These are phyloP conservation scores for Daldinia childiae DNA, from an alignment of 495 filamentous ascomycete genomes.

Conservation along the genomic window DNA sequence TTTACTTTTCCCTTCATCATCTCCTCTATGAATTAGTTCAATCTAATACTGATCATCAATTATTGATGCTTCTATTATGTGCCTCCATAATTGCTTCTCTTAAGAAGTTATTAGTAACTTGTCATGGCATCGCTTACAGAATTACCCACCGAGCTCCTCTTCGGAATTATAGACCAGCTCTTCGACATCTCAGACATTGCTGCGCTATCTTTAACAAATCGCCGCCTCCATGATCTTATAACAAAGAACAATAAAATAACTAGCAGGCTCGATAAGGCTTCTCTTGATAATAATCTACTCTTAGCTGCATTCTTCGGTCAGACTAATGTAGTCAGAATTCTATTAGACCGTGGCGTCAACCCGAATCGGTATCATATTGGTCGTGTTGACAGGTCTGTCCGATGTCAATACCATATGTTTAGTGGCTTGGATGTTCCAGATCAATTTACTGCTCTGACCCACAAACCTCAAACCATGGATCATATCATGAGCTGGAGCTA, in stretches of 20 bases:
- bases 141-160: constrained; percentile 7
- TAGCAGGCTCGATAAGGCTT: not conserved
- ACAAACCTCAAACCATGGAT: not conserved
- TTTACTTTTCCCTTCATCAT: not conserved
- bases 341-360: not conserved
- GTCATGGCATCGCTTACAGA: not conserved
- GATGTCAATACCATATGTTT: not conserved
- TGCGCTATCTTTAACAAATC: constrained; percentile 5
- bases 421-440: not conserved
- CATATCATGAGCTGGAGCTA: not conserved
- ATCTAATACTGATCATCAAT: no score
- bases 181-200: constrained; percentile 1
- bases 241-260: not conserved
- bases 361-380: constrained; percentile 16
- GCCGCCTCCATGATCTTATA: not conserved
- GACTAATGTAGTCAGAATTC: not conserved
- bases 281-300: not conserved
- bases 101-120: not conserved
- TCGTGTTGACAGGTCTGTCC: not conserved
- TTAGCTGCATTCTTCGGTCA: not conserved
- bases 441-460: not conserved
- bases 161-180: not conserved
- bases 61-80: constrained; percentile 1
- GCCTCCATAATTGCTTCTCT: not conserved
- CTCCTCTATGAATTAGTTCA: not conserved